Percentiles rank a stretch among this genome's conserved stretches.
phyloP scores from a whole-genome alignment of 2,329 filamentous ascomycete species.

The Orbilia blumenaviensis region DNA sequence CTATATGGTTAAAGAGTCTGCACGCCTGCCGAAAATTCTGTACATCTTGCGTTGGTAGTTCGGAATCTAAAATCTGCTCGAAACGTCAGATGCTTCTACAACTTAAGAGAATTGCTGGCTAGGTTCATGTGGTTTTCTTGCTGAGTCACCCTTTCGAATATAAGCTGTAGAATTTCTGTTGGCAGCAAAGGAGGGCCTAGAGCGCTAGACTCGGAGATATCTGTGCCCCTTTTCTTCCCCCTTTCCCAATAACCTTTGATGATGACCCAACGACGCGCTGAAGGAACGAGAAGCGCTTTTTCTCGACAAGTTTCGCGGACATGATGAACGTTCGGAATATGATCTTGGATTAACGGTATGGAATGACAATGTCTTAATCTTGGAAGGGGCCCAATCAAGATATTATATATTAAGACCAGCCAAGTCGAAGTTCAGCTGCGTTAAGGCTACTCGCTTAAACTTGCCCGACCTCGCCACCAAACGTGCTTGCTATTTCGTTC shows the following conservation, averaged over 20 bases:
- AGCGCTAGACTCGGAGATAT: not conserved
- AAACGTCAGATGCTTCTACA: not conserved
- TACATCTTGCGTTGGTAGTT: not conserved
- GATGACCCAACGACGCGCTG: not conserved
- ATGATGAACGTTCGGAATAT: not conserved
- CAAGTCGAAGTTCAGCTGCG: too few relatives aligned
- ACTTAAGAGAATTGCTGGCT: too few relatives aligned
- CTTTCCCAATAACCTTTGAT: not conserved
- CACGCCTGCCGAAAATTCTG: conserved; percentile 23
- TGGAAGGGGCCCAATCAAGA: too few relatives aligned
- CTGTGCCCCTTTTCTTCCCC: not conserved
- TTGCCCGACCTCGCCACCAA: too few relatives aligned
- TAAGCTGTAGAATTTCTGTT: conserved; percentile 14
- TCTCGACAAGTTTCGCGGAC: not conserved
- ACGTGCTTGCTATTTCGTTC: too few relatives aligned
- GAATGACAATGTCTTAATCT: too few relatives aligned
- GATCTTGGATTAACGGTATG: too few relatives aligned
- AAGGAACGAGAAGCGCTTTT: not conserved
- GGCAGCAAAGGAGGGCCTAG: conserved; percentile 11
- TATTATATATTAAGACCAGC: too few relatives aligned
- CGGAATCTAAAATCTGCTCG: not conserved
- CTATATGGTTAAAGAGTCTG: conserved; percentile 29
- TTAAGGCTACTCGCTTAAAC: not conserved
- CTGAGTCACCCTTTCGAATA: conserved; percentile 16
- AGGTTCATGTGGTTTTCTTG: not conserved